Base-by-base conservation (phyloP, 1,139 yeast species). In the Taiozyma sp. region DNA sequence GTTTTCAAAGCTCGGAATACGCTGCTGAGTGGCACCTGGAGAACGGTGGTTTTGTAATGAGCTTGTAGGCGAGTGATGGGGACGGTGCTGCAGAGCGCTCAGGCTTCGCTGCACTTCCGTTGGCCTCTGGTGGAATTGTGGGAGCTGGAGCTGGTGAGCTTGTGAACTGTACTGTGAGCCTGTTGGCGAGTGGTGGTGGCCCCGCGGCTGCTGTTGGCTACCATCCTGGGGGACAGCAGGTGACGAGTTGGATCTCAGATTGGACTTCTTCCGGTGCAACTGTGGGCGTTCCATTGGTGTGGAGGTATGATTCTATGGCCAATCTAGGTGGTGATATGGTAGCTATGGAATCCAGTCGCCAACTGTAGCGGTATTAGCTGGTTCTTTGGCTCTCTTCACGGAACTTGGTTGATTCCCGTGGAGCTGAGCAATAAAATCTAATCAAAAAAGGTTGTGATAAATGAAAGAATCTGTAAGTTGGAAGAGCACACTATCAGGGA, bases 61-160 rank as follows among this genome's bases (percentile, higher is more conserved):
- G 21, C 53, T 53, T 16, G 47, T 53, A 13, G 63, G 64, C 4
- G 64, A 61, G 22, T 61, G 48, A 44, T 58, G 59, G 4, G 42
- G 44, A 16, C 46, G 56, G 16, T 39, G 48, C n/a, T 46, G 45
- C 13, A 49, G 49, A 19, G 51, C 16, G 11, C 54, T 48, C n/a
- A 39, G 14, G n/a, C 45, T 46, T 47, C 53, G 35, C 46, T 48
- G 48, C 6, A 52, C 34, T 14, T 50, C 55, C 19, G 28, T 22
- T 1, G 53, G 50, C 13, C 48, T 39, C 29, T 22, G 47, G 7
- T 30, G 41, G 19, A n/a, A 44, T n/a, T 43, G 47, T 2, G 47
- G 47, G 37, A 30, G 29, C 7, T 34, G 47, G 37, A 30, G 29
- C 7, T 34, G 52, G 11, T 44, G 50, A 32, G 13, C 14, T 24